Evolutionary conservation across 2,329 filamentous ascomycete species (phyloP), one percentile per base, ranked within the genome.

Genomic region (Acephala macrosclerotiorum): DNA sequence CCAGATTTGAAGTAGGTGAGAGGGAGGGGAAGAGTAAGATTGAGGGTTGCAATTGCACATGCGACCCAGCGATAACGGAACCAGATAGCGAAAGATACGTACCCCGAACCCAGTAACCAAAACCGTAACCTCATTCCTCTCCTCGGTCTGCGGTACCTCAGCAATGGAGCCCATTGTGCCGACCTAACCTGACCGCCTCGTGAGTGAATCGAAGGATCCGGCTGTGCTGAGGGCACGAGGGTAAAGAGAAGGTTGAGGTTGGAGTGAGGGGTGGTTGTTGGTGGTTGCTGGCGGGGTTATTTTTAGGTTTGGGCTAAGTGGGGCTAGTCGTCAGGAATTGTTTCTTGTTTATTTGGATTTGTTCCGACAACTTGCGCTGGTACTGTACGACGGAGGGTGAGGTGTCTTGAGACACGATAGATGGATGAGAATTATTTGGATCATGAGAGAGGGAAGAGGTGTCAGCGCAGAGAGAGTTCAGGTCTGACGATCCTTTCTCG

Each of bases 41-140:
- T 45, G 42, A 7, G n/a, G 20, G 42, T n/a, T 25, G 45, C 45
- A 22, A n/a, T 42, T 42, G 38, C 12, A n/a, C 38, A 42, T 42
- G 38, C 38, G 38, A 42, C 38, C n/a, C 45, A 49, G 45, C 45
- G 49, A 53, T 53, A 29, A 53, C 26, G 45, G 45, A 49, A 25
- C 1, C 18, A 14, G 25, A 53, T 53, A 18, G 18, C 49, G 26
- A 51, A 29, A 51, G 25, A 53, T 26, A 82, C 82, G 64, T 81
- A 89, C 87, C 65, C 80, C 84, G 73, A 89, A 89, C 62, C 87
- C 87, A 11, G 86, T 89, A 69, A 89, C 83, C 66, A 88, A 78
- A 63, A 89, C 83, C n/a, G 81, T 85, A 68, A 88, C 75, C 73
- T 88, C 86, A 51, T 85, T 26, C 49, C 7, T 80, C 58, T 79